Evolutionary conservation across 139 green algal species (phyloP), one percentile per base, ranked within the genome.

Genomic region (Haematococcus sp.): DNA sequence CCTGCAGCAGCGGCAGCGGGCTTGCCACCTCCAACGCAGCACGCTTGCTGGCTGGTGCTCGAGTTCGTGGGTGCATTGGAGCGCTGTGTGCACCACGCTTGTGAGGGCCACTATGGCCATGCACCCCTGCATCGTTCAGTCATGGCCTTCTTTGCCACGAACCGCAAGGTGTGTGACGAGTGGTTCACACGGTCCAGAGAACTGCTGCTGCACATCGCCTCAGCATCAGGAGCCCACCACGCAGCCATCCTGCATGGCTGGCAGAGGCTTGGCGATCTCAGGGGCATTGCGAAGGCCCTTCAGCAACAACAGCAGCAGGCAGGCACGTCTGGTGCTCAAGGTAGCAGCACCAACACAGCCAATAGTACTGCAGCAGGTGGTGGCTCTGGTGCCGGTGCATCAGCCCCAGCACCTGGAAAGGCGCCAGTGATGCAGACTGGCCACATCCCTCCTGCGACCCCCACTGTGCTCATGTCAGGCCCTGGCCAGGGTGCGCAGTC

Each of bases 151-250:
- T 88, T 88, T 28, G 81, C 72, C 1, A 73, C 77, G 4, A 91
- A 91, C 59, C 59, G 74, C 4, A 86, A 85, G 82, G 84, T 92
- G n/a, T 94, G 89, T 70, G 79, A 87, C 15, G 86, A 91, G 30
- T 94, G 90, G 88, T 89, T 95, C 44, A 68, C 54, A 1, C 81
- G 88, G 4, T 49, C 84, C 43, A 76, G 85, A 0, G 64, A 82
- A 43, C 52, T 85, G 43, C 66, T 86, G 11, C 31, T 88, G 22
- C 70, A 74, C 16, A 68, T 80, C 1, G 79, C 79, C 32, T 60
- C 74, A 3, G 75, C 81, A n/a, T 58, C 69, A 55, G 77, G 68
- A 2, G 49, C 44, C 2, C 78, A 87, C 63, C 68, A 83, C 17
- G 63, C 71, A 31, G 76, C 69, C 4, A 13, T 83, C 32, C 43